Conservation (phyloP, 2,329 filamentous ascomycete species). For the Mycosphaerelloides madeirae region DNA sequence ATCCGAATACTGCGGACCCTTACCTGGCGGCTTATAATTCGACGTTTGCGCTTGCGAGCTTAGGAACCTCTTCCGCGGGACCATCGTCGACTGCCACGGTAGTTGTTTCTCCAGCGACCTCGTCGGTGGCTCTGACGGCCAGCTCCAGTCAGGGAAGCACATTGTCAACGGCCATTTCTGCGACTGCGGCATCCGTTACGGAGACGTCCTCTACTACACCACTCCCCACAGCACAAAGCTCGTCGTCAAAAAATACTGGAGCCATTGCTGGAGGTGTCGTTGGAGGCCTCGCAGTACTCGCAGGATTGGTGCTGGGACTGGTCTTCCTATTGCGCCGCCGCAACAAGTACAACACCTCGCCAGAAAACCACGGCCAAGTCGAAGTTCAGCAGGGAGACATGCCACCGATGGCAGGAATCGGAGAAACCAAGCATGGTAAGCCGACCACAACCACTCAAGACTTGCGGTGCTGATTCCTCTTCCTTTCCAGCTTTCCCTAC, state of each 20-base stretch:
- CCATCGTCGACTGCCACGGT: not conserved
- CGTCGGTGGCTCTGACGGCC: not conserved
- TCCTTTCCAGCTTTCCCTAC: not conserved
- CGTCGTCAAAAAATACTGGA: not conserved
- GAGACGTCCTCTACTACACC: conserved; percentile 82
- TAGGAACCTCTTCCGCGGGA: not conserved
- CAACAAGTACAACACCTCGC: too few species aligned
- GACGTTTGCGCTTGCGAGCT: not conserved
- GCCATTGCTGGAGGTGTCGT: conserved; percentile 5
- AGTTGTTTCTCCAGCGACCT: not conserved
- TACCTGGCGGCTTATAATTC: too few species aligned
- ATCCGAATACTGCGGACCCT: conserved; percentile 4
- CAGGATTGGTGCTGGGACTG: not conserved
- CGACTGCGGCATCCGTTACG: not conserved
- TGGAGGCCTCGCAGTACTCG: conserved; percentile 3
- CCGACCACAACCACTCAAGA: not conserved
- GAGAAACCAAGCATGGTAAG: not conserved
- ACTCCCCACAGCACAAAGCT: conserved; percentile 45
- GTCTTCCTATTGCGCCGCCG: conserved; percentile 1
- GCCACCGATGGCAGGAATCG: not conserved
- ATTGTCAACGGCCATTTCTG: too few species aligned
- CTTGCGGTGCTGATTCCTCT: not conserved
- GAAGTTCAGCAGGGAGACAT: not conserved
- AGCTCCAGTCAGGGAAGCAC: too few species aligned
- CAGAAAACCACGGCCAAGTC: not conserved